A percentile compares a stretch with the other conserved stretches of the same genome.
Conservation (phyloP, 192 early-diverging fungal genomes). For the Podila verticillata region DNA sequence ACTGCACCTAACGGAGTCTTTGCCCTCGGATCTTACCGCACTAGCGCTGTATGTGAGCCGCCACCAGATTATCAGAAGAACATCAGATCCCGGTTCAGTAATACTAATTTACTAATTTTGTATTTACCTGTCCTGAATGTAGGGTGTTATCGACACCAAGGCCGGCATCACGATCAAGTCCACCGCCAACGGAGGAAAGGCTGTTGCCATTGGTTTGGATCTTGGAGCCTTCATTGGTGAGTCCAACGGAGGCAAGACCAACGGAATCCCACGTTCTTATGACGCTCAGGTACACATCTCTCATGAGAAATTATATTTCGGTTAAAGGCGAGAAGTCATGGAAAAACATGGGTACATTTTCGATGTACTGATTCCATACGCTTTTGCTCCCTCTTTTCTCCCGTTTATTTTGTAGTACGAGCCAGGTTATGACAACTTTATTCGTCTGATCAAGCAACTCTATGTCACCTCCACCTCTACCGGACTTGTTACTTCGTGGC, state of each 20-base stretch:
- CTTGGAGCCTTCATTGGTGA: slow-evolving; percentile 8
- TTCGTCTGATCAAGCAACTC: slow-evolving; percentile 13
- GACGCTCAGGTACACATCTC: slow-evolving; percentile 6
- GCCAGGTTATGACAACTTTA: slow-evolving; percentile 21
- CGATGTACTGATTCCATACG: no score
- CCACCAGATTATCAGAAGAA: no score
- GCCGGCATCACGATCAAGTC: slow-evolving; percentile 9
- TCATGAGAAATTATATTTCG: background rate
- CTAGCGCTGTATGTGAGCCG: background rate
- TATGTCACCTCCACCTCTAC: no score
- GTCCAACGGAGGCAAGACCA: slow-evolving; percentile 8
- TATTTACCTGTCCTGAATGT: background rate
- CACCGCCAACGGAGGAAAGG: slow-evolving; percentile 10
- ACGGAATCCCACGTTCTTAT: slow-evolving; percentile 17
- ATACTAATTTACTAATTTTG: background rate
- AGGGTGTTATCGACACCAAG: background rate
- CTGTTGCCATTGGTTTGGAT: slow-evolving; percentile 15
- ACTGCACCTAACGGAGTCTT: background rate
- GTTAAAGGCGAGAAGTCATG: slow-evolving; percentile 6
- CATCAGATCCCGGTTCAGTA: no score
- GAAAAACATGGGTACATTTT: background rate
- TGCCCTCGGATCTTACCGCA: background rate
- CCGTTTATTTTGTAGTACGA: slow-evolving; percentile 1
- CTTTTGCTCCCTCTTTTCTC: background rate
- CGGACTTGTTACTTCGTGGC: slow-evolving; percentile 20